Percentiles rank a stretch among this genome's conserved stretches.
phyloP scores from a whole-genome alignment of 108 stramenopile species.

The Cyclotella sp. region DNA sequence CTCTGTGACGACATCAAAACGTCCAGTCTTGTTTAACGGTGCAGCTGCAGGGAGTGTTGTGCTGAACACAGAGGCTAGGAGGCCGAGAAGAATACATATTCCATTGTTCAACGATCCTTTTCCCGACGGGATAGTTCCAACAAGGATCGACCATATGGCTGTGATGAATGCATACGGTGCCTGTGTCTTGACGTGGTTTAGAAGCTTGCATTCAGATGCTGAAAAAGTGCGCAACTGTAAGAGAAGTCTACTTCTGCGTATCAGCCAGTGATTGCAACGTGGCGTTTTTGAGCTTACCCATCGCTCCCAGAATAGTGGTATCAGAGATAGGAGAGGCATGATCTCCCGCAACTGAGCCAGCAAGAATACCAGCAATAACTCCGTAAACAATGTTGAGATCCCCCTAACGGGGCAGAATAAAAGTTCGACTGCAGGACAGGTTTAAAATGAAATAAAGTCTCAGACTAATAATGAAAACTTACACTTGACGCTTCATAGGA shows the following conservation, averaged over 20 bases:
- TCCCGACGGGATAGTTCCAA: slow-evolving; percentile 46
- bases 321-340: slow-evolving; percentile 77
- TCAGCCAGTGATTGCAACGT: too few species aligned
- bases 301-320: slow-evolving; percentile 70
- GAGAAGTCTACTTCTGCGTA: too few species aligned
- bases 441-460: background rate
- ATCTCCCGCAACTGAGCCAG: slow-evolving; percentile 76
- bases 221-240: too few species aligned
- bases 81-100: slow-evolving; percentile 33
- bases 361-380: slow-evolving; percentile 56
- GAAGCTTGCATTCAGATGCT: slow-evolving; percentile 52
- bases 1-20: slow-evolving; percentile 39
- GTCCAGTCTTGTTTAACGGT: slow-evolving; percentile 34
- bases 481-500: slow-evolving; percentile 53
- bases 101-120: slow-evolving; percentile 25
- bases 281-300: too few species aligned
- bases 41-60: slow-evolving; percentile 18
- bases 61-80: slow-evolving; percentile 23
- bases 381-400: slow-evolving; percentile 65
- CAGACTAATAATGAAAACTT: background rate
- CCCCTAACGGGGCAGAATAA: slow-evolving; percentile 18
- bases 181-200: slow-evolving; percentile 69
- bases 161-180: slow-evolving; percentile 66
- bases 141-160: slow-evolving; percentile 39
- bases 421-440: background rate